Percentiles rank a stretch among this genome's conserved stretches.
Evolutionary conservation across 1,284 basidiomycete species (phyloP).

Genomic region (Gymnopus androsaceus): DNA sequence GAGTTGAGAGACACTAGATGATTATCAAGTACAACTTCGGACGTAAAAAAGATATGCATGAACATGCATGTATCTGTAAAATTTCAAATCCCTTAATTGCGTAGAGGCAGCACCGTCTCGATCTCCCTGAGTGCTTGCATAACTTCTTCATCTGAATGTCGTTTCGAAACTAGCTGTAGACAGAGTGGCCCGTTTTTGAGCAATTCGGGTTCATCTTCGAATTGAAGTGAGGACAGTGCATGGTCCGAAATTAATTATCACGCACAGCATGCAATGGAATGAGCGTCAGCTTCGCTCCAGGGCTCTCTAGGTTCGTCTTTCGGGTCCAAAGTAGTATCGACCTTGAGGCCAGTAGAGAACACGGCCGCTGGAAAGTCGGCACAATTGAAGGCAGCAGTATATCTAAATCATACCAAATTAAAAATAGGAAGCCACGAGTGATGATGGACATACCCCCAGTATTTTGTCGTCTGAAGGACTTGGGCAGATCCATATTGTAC

Average conservation of each 20-base stretch:
- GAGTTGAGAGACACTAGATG: not conserved
- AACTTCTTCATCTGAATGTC: constrained; percentile 5
- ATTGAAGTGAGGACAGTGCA: not conserved
- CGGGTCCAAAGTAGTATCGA: constrained; percentile 3
- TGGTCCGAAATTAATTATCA: not conserved
- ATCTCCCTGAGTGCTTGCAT: constrained; percentile 9
- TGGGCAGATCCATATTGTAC: constrained; percentile 27
- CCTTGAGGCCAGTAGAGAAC: constrained; percentile 10
- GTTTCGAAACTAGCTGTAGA: constrained; percentile 9
- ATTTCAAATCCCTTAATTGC: too few relatives aligned
- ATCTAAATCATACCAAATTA: not conserved
- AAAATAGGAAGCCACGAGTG: not conserved
- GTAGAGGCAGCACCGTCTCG: constrained; percentile 9
- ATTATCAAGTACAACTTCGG: not conserved
- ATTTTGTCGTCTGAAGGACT: constrained; percentile 29
- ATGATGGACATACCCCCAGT: constrained; percentile 36
- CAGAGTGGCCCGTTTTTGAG: constrained; percentile 9
- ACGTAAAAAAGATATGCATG: not conserved
- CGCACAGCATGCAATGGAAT: constrained; percentile 9
- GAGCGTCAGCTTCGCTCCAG: constrained; percentile 8
- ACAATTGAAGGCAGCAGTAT: constrained; percentile 12
- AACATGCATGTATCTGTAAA: not conserved
- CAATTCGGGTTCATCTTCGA: constrained; percentile 10
- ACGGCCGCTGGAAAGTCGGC: constrained; percentile 14
- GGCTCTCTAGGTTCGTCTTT: constrained; percentile 5